These are phyloP conservation scores for Delitschia confertaspora DNA, from an alignment of 495 filamentous ascomycete genomes.

Conservation along the genomic window DNA sequence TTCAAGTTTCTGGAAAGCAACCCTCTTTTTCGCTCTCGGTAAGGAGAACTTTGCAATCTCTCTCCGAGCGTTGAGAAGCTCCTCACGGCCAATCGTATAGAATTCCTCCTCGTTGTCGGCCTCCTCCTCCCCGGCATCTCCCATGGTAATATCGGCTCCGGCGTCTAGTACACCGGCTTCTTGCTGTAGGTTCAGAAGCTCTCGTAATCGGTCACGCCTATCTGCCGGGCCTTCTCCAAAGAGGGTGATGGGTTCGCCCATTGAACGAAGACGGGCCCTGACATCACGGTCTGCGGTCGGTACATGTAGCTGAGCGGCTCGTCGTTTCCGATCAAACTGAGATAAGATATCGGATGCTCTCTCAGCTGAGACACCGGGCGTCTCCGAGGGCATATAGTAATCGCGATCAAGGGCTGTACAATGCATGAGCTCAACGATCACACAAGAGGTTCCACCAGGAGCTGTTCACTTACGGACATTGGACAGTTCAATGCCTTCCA, in stretches of 20 bases:
- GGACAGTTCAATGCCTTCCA: slow-evolving; percentile 62
- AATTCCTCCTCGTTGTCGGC: slow-evolving; percentile 78
- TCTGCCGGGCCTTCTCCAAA: slow-evolving; percentile 89
- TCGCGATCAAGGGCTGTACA: slow-evolving; percentile 68
- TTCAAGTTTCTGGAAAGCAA: slow-evolving; percentile 69
- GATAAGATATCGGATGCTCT: slow-evolving; percentile 80
- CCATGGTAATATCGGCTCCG: slow-evolving; percentile 58
- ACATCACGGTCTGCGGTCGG: slow-evolving; percentile 91
- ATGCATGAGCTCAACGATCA: too few species aligned
- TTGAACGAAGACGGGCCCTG: slow-evolving; percentile 65
- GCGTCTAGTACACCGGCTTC: slow-evolving; percentile 47
- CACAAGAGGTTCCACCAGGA: not conserved
- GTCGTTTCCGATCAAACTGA: slow-evolving; percentile 82
- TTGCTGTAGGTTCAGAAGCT: slow-evolving; percentile 64
- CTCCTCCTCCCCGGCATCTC: slow-evolving; percentile 34
- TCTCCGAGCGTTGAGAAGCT: slow-evolving; percentile 66
- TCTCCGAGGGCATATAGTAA: slow-evolving; percentile 65
- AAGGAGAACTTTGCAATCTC: slow-evolving; percentile 80
- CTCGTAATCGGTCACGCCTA: slow-evolving; percentile 76
- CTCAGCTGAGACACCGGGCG: slow-evolving; percentile 72
- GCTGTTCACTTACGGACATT: slow-evolving; percentile 62
- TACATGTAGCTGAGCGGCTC: slow-evolving; percentile 84
- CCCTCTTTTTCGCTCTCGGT: slow-evolving; percentile 66
- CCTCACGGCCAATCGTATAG: slow-evolving; percentile 72
- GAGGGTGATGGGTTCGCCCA: slow-evolving; percentile 86